These are phyloP conservation scores for Rosa multiflora DNA, from an alignment of 306 rosid genomes.

Conservation along the genomic window DNA sequence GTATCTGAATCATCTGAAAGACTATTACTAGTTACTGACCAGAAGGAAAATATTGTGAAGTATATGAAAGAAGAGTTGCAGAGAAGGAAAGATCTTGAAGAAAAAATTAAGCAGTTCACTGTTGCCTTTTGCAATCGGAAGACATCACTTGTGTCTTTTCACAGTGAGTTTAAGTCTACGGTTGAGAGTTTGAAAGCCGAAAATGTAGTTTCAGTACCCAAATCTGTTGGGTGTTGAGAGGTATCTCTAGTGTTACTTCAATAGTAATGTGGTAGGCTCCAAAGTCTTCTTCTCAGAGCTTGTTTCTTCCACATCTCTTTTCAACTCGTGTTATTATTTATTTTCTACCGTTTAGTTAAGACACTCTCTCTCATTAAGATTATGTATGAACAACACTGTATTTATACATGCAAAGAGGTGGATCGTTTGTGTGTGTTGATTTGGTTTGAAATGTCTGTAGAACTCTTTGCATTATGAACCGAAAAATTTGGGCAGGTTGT, in stretches of 20 bases:
- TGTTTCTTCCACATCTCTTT: background rate
- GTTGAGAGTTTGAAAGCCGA: constrained; percentile 50
- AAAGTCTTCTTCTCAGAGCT: background rate
- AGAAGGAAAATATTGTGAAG: constrained; percentile 66
- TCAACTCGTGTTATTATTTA: background rate
- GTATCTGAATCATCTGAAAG: constrained; percentile 58
- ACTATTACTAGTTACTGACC: constrained; percentile 45
- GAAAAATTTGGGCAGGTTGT: background rate
- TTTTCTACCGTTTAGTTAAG: background rate
- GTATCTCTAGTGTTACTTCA: background rate
- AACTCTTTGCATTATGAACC: background rate
- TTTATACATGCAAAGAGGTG: background rate
- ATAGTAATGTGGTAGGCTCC: background rate
- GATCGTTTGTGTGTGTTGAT: background rate
- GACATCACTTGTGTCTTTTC: constrained; percentile 55
- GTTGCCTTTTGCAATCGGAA: constrained; percentile 67
- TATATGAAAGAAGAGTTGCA: constrained; percentile 54
- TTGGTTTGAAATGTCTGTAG: background rate
- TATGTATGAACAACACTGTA: background rate
- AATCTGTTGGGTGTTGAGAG: constrained; percentile 37
- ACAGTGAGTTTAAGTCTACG: constrained; percentile 53
- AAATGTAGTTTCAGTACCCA: constrained; percentile 46
- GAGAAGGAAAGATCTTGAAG: constrained; percentile 76
- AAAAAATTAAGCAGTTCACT: constrained; percentile 63
- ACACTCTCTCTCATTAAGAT: background rate